A percentile compares a stretch with the other conserved stretches of the same genome.
Conservation (phyloP, 306 rosid genomes). For the Cucumis hystrix region DNA sequence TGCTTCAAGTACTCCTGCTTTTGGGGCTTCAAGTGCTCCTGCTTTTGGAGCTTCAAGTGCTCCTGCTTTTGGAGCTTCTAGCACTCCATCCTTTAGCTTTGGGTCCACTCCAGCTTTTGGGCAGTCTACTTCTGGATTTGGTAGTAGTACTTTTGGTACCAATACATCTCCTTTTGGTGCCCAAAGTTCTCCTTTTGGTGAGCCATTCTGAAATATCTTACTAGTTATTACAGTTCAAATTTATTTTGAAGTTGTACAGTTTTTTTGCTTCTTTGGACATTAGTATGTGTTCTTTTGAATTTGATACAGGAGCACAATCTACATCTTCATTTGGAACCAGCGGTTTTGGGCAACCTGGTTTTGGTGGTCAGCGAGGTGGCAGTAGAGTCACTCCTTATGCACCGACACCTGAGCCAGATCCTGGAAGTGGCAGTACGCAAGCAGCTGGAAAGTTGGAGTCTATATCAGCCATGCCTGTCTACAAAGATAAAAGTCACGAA, state of each 20-base stretch:
- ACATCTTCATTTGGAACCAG: conserved; percentile 47
- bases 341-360: conserved; percentile 54
- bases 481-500: conserved; percentile 88
- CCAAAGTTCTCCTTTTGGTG: conserved; percentile 76
- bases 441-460: conserved; percentile 63
- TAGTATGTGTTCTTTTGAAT: background rate
- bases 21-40: conserved; percentile 53
- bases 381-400: conserved; percentile 60
- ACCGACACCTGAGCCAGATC: conserved; percentile 63
- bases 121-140: conserved; percentile 61
- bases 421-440: conserved; percentile 34
- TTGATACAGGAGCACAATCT: conserved; percentile 53
- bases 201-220: background rate
- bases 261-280: background rate
- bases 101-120: conserved; percentile 56
- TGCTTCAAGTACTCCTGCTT: conserved; percentile 30
- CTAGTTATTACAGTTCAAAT: background rate
- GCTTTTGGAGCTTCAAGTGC: conserved; percentile 64
- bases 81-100: conserved; percentile 56
- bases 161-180: conserved; percentile 57
- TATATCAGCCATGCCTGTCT: conserved; percentile 82
- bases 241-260: background rate
- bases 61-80: conserved; percentile 71
- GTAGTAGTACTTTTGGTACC: conserved; percentile 57
- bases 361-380: conserved; percentile 80